Evolutionary conservation across 202 grass and related monocot species (phyloP), one percentile per base, ranked within the genome.

Genomic region (Dendrocalamus latiflorus): DNA sequence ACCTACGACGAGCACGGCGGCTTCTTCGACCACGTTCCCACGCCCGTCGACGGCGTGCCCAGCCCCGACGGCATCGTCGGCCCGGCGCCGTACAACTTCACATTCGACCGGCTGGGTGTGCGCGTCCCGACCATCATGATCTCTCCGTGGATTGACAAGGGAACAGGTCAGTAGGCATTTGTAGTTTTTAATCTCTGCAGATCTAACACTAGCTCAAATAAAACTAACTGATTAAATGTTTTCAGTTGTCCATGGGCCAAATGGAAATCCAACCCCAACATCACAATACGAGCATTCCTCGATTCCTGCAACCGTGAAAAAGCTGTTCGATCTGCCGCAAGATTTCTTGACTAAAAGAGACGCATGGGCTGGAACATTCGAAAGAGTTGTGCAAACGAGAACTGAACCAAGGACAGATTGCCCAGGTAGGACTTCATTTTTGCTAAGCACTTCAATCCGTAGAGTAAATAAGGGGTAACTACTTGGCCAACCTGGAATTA

Each of bases 1-100:
- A 99, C 96, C 41, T 99, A 99, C 20, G 96, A 99, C 53, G 96
- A 99, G 86, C 96, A 99, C 34, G 96, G 96, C 0, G 96, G 96
- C 0, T 99, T 95, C 83, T 99, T 93, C 9, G 96, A 99, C 83
- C 96, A 99, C 21, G 96, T 99, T 1, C 86, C 96, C 8, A 99
- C 96, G 0, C 93, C 96, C 0, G 83, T 96, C 14, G 16, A 42
- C 0, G 91, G 84, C 7, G 96, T 99, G 2, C 96, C 96, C 0
- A 92, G 80, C 84, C 96, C 96, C 0, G 96, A 99, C 28, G 96
- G 76, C 7, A 88, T 99, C 18, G 96, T 99, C 11, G 91, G 96
- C 1, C 81, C 96, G 1, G 70, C 87, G 10, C 96, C 96, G 0
- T 99, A 96, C 17, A 93, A 90, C 87, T 99, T 99, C 86, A 79